Evolutionary conservation across 495 filamentous ascomycete species (phyloP).

Genomic region (Pyronema domesticum): DNA sequence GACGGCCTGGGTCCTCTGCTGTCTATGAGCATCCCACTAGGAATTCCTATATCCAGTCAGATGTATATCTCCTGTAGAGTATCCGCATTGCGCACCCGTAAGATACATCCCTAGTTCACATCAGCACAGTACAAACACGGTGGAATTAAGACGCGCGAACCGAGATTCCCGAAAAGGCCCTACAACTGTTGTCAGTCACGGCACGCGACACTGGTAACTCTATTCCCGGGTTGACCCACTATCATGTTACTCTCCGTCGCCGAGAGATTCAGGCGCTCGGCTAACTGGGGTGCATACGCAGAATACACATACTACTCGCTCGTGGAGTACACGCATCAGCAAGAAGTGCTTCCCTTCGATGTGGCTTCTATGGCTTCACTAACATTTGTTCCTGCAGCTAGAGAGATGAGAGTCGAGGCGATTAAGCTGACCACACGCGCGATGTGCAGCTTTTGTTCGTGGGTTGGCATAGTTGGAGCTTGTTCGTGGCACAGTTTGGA

Average conservation of each 20-base stretch:
- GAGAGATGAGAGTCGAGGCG: constrained; percentile 67
- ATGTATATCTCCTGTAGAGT: constrained; percentile 8
- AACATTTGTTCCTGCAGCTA: constrained; percentile 89
- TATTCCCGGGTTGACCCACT: constrained; percentile 30
- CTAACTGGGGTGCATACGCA: constrained; percentile 93
- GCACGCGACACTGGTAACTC: constrained; percentile 7
- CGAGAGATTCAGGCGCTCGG: constrained; percentile 63
- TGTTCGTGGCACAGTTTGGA: too few species aligned
- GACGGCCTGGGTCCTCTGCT: constrained; percentile 59
- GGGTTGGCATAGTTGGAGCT: neutral
- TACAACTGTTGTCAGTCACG: constrained; percentile 22
- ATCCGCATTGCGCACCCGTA: constrained; percentile 4
- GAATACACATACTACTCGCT: constrained; percentile 81
- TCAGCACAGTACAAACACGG: constrained; percentile 1
- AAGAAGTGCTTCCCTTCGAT: constrained; percentile 2
- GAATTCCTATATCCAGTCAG: constrained; percentile 44
- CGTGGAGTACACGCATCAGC: neutral
- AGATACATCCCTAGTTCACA: constrained; percentile 3
- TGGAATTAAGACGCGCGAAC: constrained; percentile 20
- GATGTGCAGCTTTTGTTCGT: constrained; percentile 12
- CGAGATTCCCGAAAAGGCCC: constrained; percentile 80
- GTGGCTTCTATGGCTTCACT: constrained; percentile 22
- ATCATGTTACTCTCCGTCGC: constrained; percentile 85
- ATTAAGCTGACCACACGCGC: constrained; percentile 22
- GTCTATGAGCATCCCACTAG: constrained; percentile 76